Evolutionary conservation across 164 flowering plant genomes (phyloP).

Genomic region (Nymphaea colorata): DNA sequence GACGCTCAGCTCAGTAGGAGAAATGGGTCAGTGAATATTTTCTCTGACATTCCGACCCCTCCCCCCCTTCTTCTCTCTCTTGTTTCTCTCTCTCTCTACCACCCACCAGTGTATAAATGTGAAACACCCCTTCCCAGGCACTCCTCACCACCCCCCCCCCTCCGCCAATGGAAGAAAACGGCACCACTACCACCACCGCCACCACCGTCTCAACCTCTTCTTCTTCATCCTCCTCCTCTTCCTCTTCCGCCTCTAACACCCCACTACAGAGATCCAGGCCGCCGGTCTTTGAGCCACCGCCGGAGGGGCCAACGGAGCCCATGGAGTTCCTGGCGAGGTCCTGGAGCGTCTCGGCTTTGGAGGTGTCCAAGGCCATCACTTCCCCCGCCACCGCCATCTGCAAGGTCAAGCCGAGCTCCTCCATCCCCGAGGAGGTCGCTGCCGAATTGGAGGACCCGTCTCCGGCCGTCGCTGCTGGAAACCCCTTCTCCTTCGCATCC

Average conservation of each 20-base stretch:
- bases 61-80: background rate
- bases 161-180: too few species aligned
- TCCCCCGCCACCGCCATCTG: constrained; percentile 14
- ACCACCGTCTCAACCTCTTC: background rate
- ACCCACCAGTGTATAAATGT: background rate
- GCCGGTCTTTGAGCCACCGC: constrained; percentile 36
- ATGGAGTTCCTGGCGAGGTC: constrained; percentile 98
- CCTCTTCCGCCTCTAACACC: background rate
- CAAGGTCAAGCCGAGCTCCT: background rate
- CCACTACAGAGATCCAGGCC: background rate
- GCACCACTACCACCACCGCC: background rate
- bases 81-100: background rate
- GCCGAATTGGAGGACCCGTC: constrained; percentile 39
- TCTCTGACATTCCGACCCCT: background rate
- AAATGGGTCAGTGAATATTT: too few species aligned
- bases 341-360: constrained; percentile 81
- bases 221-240: background rate
- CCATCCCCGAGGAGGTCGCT: constrained; percentile 32
- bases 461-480: constrained; percentile 34
- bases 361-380: constrained; percentile 65
- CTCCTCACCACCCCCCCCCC: background rate
- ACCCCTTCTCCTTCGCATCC: constrained; percentile 73
- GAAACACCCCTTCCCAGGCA: background rate
- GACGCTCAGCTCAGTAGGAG: too few species aligned
- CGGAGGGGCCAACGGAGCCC: constrained; percentile 79